These are phyloP conservation scores for Pseudogymnoascus sp. DNA, from an alignment of 2,329 filamentous ascomycete species.

Conservation along the genomic window DNA sequence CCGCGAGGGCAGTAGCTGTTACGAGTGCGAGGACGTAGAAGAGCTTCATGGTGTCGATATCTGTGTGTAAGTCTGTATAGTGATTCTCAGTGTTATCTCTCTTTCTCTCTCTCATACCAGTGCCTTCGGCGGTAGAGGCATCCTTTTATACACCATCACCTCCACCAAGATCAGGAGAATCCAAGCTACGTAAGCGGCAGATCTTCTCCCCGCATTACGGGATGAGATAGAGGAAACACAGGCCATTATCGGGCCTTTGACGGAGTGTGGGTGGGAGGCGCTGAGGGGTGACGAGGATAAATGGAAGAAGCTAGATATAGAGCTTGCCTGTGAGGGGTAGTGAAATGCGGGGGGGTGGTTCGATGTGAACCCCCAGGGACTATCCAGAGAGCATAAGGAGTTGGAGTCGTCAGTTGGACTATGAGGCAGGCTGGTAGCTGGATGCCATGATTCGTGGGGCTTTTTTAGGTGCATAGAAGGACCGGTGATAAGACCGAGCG, in stretches of 20 bases:
- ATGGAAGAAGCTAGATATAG: not conserved
- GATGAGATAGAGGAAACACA: not conserved
- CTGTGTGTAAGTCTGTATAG: not conserved
- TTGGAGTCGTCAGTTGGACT: not conserved
- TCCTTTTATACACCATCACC: not conserved
- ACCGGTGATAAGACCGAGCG: not conserved
- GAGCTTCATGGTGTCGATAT: not conserved
- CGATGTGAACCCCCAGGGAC: not conserved
- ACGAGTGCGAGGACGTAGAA: not conserved
- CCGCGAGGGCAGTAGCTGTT: not conserved
- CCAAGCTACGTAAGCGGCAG: not conserved
- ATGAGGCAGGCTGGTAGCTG: not conserved
- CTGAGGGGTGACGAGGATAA: not conserved
- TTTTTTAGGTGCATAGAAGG: not conserved
- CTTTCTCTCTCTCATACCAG: not conserved
- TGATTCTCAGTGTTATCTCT: not conserved
- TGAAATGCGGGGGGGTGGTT: not conserved
- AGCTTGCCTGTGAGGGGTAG: not conserved
- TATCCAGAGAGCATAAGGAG: not conserved
- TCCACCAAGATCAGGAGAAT: not conserved
- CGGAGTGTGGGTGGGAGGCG: not conserved
- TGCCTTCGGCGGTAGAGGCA: not conserved
- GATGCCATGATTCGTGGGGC: not conserved
- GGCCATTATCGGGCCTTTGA: not conserved
- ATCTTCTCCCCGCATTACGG: not conserved